phyloP scores from a whole-genome alignment of 495 filamentous ascomycete genomes.

The Penicillium turbatum region DNA sequence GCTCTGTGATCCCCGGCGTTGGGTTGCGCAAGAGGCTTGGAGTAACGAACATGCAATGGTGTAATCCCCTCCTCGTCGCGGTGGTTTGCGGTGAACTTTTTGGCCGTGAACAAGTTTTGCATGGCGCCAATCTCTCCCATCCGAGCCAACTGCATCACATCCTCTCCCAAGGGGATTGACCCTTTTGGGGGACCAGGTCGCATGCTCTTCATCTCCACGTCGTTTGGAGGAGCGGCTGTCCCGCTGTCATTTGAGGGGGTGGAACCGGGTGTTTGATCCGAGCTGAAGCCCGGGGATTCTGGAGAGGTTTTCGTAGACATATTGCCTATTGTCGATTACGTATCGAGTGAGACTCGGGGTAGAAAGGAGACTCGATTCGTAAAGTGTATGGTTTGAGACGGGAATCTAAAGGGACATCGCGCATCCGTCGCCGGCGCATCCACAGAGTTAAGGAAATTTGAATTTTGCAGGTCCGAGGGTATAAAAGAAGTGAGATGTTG shows the following conservation, averaged over 20 bases:
- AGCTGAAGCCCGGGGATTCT: slow-evolving; percentile 26
- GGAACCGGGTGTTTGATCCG: slow-evolving; percentile 23
- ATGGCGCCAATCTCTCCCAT: slow-evolving; percentile 81
- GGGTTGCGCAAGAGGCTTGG: background rate
- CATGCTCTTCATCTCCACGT: slow-evolving; percentile 67
- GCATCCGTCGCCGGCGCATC: slow-evolving; percentile 3
- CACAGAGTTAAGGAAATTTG: background rate
- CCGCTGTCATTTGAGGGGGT: slow-evolving; percentile 51
- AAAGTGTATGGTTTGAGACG: background rate
- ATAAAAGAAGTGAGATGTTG: background rate
- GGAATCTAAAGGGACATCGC: slow-evolving; percentile 15
- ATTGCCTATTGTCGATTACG: slow-evolving; percentile 1
- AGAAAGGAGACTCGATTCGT: slow-evolving; percentile 12
- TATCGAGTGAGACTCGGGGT: slow-evolving; percentile 1
- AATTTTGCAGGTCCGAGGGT: background rate
- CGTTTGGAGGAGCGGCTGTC: slow-evolving; percentile 54
- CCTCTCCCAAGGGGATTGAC: slow-evolving; percentile 62
- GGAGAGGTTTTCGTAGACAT: slow-evolving; percentile 33
- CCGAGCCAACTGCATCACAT: slow-evolving; percentile 94
- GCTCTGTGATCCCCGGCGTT: background rate
- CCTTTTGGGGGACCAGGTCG: slow-evolving; percentile 40
- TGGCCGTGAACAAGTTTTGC: slow-evolving; percentile 79
- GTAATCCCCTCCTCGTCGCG: slow-evolving; percentile 89
- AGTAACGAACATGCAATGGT: slow-evolving; percentile 78
- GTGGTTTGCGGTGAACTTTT: slow-evolving; percentile 75